These are phyloP conservation scores for Simplicillium aogashimaense DNA, from an alignment of 2,329 filamentous ascomycete genomes.

Conservation along the genomic window DNA sequence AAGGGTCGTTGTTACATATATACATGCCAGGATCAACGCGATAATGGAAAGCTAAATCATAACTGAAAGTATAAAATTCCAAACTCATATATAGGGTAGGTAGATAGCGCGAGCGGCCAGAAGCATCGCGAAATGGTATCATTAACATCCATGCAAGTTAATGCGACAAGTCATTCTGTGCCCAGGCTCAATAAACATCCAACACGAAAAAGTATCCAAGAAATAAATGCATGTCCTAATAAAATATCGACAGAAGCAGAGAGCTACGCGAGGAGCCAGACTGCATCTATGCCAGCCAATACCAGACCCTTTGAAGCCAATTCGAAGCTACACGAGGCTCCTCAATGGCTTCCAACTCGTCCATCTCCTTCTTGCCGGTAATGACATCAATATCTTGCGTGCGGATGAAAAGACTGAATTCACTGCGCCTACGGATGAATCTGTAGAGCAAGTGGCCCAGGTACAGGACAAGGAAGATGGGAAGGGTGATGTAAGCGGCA, in stretches of 20 bases:
- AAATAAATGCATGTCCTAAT: neutral
- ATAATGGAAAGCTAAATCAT: too few relatives aligned
- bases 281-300: slow-evolving; percentile 37
- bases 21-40: too few relatives aligned
- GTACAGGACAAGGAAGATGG: slow-evolving; percentile 54
- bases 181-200: too few relatives aligned
- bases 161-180: too few relatives aligned
- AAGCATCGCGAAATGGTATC: too few relatives aligned
- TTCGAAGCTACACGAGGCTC: slow-evolving; percentile 38
- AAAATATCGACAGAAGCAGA: neutral
- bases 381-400: slow-evolving; percentile 42
- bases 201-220: neutral
- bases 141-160: too few relatives aligned
- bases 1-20: too few relatives aligned
- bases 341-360: slow-evolving; percentile 42
- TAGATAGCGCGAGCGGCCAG: too few relatives aligned
- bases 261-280: too few relatives aligned
- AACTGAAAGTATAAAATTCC: too few relatives aligned
- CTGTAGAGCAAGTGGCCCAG: slow-evolving; percentile 45
- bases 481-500: slow-evolving; percentile 54
- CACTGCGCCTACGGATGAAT: slow-evolving; percentile 23
- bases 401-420: slow-evolving; percentile 23
- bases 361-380: slow-evolving; percentile 53
- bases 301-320: slow-evolving; percentile 41
- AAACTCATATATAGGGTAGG: too few relatives aligned